These are phyloP conservation scores for Amniculicola lignicola DNA, from an alignment of 495 filamentous ascomycete genomes.

Conservation along the genomic window DNA sequence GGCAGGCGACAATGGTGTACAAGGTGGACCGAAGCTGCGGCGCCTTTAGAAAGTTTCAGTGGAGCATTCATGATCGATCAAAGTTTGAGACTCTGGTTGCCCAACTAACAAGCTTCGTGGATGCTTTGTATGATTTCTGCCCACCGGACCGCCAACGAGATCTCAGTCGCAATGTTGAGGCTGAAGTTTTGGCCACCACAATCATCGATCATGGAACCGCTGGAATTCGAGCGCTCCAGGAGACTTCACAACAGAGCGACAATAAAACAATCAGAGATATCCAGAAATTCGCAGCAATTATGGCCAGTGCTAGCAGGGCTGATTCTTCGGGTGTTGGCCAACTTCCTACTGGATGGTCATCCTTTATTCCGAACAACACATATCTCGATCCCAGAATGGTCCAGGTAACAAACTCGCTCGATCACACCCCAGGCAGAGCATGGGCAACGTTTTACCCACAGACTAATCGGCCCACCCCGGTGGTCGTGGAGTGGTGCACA, in stretches of 20 bases:
- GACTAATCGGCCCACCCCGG: too few relatives aligned
- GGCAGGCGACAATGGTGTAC: slow-evolving; percentile 8
- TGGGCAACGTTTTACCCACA: too few relatives aligned
- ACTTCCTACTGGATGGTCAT: too few relatives aligned
- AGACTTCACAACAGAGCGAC: neutral
- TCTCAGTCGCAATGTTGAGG: neutral
- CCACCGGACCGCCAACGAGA: neutral
- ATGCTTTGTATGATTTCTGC: slow-evolving; percentile 9
- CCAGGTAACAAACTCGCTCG: too few relatives aligned
- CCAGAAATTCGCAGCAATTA: neutral
- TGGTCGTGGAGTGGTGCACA: too few relatives aligned
- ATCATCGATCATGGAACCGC: slow-evolving; percentile 1
- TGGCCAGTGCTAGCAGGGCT: neutral
- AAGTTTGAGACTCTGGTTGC: neutral
- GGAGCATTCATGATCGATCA: neutral
- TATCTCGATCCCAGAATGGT: too few relatives aligned
- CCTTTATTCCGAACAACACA: too few relatives aligned
- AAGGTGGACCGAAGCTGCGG: slow-evolving; percentile 1
- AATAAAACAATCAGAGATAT: neutral
- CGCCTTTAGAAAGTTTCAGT: neutral
- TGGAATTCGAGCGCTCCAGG: slow-evolving; percentile 1
- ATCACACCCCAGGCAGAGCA: too few relatives aligned
- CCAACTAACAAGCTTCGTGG: neutral
- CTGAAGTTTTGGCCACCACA: slow-evolving; percentile 1
- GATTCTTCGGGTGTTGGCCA: too few relatives aligned